These are phyloP conservation scores for Saccharomyces pastorianus DNA, from an alignment of 1,139 yeast species.

Conservation along the genomic window DNA sequence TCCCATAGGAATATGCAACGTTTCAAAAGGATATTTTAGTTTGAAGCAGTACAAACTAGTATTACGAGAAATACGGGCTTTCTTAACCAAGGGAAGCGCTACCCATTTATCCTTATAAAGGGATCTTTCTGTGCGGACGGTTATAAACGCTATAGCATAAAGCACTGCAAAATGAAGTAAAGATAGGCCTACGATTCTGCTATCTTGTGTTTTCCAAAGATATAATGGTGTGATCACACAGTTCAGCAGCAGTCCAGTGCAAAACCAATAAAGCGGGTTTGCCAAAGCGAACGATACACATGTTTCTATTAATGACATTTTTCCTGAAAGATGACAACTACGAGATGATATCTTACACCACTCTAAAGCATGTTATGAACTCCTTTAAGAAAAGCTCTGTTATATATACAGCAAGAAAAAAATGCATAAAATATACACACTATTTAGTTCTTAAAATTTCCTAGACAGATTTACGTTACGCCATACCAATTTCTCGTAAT, in stretches of 20 bases:
- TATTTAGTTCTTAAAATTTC: neutral
- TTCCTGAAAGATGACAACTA: neutral
- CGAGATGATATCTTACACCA: neutral
- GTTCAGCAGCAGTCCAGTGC: neutral
- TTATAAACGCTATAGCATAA: conserved; percentile 38
- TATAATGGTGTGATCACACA: neutral
- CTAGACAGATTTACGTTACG: neutral
- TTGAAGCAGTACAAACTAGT: conserved; percentile 68
- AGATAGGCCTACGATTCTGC: neutral
- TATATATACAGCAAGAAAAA: neutral
- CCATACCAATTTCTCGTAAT: neutral
- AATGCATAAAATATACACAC: no score
- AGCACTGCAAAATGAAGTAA: neutral
- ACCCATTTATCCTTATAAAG: conserved; percentile 49
- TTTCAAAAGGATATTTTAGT: conserved; percentile 51
- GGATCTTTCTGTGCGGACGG: conserved; percentile 40
- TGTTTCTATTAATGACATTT: neutral
- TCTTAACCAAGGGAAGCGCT: conserved; percentile 59
- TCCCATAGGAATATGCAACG: conserved; percentile 61
- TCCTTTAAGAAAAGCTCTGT: neutral
- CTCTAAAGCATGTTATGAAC: neutral
- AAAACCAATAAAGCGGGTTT: neutral
- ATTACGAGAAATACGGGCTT: conserved; percentile 59
- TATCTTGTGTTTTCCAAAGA: neutral
- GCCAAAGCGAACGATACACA: neutral